Conservation (phyloP, 352 stramenopile genomes). For the Phytopythium oedochilum region DNA sequence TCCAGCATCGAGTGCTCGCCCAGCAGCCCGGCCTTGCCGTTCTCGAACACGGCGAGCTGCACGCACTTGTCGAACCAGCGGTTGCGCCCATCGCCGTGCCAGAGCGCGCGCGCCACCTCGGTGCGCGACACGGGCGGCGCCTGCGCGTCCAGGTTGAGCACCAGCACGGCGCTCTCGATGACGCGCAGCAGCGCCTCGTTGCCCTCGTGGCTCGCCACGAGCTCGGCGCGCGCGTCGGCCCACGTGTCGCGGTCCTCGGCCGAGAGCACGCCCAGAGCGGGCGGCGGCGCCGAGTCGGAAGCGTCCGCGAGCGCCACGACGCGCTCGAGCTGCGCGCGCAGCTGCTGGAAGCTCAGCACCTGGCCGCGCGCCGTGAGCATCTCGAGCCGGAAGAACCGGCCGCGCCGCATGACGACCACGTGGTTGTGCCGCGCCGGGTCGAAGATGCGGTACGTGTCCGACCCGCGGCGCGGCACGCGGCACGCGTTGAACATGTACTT, state of each 20-base stretch:
- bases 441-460: constrained; percentile 88
- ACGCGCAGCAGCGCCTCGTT: constrained; percentile 51
- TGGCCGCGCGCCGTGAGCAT: constrained; percentile 30
- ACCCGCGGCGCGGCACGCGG: constrained; percentile 77
- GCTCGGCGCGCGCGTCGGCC: constrained; percentile 69
- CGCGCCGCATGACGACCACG: constrained; percentile 86
- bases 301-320: constrained; percentile 39
- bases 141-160: constrained; percentile 67
- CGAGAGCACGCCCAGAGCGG: constrained; percentile 63
- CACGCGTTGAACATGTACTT: constrained; percentile 97
- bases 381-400: constrained; percentile 71
- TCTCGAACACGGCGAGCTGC: constrained; percentile 94
- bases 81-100: constrained; percentile 89
- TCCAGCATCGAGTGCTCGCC: constrained; percentile 94
- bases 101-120: constrained; percentile 60
- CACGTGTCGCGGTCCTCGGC: constrained; percentile 68
- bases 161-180: constrained; percentile 66
- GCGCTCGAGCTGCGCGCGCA: constrained; percentile 48
- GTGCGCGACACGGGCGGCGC: constrained; percentile 58
- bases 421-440: constrained; percentile 83
- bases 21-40: constrained; percentile 92
- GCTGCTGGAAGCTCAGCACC: constrained; percentile 49
- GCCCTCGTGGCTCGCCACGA: constrained; percentile 40
- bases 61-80: constrained; percentile 98
- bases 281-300: constrained; percentile 29